Evolutionary conservation across 2,329 filamentous ascomycete species (phyloP).

Genomic region (Colletotrichum spaethianum): DNA sequence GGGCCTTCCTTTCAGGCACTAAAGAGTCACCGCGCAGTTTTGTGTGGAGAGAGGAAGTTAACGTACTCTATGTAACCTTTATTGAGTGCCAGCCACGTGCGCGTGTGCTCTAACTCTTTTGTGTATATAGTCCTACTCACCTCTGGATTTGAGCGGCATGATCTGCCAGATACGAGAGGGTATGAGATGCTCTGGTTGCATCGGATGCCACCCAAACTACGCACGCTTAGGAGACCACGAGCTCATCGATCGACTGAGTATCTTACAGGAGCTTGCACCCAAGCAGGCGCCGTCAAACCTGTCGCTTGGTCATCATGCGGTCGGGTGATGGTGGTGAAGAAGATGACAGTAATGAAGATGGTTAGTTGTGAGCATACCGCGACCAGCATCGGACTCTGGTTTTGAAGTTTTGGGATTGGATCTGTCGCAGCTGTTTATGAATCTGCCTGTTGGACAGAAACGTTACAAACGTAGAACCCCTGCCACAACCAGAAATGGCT

Average conservation of each 20-base stretch:
- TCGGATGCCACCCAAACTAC: too few species aligned
- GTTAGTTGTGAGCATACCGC: not conserved
- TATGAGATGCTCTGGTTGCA: slow-evolving; percentile 28
- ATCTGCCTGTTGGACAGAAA: not conserved
- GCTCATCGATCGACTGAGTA: not conserved
- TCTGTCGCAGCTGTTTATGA: not conserved
- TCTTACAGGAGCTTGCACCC: not conserved
- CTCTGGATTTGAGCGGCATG: slow-evolving; percentile 32
- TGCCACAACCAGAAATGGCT: not conserved
- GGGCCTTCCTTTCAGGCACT: not conserved
- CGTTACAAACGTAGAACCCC: not conserved
- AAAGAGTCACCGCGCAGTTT: not conserved
- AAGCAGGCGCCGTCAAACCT: not conserved
- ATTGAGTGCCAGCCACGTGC: slow-evolving; percentile 41
- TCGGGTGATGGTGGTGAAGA: not conserved
- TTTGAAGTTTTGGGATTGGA: not conserved
- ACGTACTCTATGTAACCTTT: slow-evolving; percentile 21
- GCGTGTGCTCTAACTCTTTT: not conserved
- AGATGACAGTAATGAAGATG: not conserved
- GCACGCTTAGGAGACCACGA: too few species aligned
- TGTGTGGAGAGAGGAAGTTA: not conserved
- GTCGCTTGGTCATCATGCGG: not conserved
- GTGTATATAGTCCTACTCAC: slow-evolving; percentile 19
- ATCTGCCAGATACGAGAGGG: slow-evolving; percentile 42
- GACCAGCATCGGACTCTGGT: not conserved